phyloP scores from a whole-genome alignment of 2,329 filamentous ascomycete species.

The Phaeoacremonium minimum region DNA sequence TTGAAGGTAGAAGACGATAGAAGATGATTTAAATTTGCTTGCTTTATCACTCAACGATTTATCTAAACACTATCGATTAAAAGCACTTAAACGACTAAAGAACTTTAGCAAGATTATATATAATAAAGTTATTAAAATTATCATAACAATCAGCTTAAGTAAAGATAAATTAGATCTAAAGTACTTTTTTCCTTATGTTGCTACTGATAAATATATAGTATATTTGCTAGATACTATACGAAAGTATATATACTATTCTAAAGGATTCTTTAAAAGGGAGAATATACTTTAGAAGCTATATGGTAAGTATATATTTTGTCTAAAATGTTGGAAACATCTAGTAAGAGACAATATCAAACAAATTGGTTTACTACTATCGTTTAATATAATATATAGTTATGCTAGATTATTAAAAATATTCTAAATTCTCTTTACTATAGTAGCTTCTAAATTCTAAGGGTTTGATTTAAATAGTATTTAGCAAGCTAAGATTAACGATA shows the following conservation, averaged over 20 bases:
- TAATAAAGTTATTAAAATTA: background rate
- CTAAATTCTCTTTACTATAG: no score
- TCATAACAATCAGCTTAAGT: background rate
- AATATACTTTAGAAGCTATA: background rate
- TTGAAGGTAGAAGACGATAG: background rate
- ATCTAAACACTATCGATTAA: background rate
- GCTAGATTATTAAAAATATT: no score
- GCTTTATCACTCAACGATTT: background rate
- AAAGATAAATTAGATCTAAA: background rate
- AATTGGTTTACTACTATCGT: background rate
- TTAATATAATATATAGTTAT: background rate
- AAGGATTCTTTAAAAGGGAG: background rate
- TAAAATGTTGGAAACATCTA: background rate
- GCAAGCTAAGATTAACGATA: no score
- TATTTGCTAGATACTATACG: background rate
- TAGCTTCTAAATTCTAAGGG: no score
- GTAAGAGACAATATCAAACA: background rate
- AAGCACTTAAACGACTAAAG: background rate
- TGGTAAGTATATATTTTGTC: background rate
- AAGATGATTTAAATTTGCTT: background rate
- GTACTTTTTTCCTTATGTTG: background rate
- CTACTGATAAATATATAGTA: background rate
- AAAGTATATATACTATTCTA: background rate
- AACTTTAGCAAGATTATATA: background rate
- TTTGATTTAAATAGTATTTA: no score